Percentiles rank a stretch among this genome's conserved stretches.
phyloP scores from a whole-genome alignment of 1,284 basidiomycete genomes.

The Fomes fomentarius region DNA sequence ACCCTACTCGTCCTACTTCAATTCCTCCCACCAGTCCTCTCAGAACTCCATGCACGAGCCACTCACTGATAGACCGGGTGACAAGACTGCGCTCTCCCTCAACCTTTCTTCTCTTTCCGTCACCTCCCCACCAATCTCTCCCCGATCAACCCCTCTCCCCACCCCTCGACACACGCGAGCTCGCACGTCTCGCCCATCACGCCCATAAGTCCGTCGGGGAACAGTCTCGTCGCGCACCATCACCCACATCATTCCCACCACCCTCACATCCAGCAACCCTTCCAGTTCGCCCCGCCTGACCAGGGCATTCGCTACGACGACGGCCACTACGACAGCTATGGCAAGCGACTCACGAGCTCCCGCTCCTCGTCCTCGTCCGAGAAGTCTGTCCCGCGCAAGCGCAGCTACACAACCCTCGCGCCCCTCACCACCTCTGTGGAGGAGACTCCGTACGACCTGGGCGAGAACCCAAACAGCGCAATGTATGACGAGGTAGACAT shows the following conservation, averaged over 20 bases:
- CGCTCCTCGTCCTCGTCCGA: conserved; percentile 46
- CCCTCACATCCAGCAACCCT: conserved; percentile 40
- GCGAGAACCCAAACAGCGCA: conserved; percentile 33
- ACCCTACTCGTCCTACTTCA: conserved; percentile 33
- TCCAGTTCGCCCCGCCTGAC: conserved; percentile 45
- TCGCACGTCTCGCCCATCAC: conserved; percentile 55
- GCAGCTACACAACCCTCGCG: conserved; percentile 57
- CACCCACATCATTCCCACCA: conserved; percentile 35
- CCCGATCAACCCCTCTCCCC: conserved; percentile 54
- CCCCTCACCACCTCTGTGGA: conserved; percentile 42
- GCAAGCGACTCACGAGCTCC: conserved; percentile 35
- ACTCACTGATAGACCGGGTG: conserved; percentile 32
- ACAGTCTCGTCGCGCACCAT: conserved; percentile 34
- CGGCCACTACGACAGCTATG: conserved; percentile 33
- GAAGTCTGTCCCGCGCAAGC: conserved; percentile 59
- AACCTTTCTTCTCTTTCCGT: conserved; percentile 68
- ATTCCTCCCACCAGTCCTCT: conserved; percentile 33
- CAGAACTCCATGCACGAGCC: conserved; percentile 29
- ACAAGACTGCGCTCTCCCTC: conserved; percentile 53
- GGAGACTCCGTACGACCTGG: conserved; percentile 36
- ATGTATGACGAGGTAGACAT: conserved; percentile 56
- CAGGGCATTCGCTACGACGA: conserved; percentile 38
- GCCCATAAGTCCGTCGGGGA: conserved; percentile 55
- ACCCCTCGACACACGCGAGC: conserved; percentile 38
- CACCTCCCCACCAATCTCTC: conserved; percentile 62